phyloP scores from a whole-genome alignment of 2,329 filamentous ascomycete genomes.

The Camillea tinctor region DNA sequence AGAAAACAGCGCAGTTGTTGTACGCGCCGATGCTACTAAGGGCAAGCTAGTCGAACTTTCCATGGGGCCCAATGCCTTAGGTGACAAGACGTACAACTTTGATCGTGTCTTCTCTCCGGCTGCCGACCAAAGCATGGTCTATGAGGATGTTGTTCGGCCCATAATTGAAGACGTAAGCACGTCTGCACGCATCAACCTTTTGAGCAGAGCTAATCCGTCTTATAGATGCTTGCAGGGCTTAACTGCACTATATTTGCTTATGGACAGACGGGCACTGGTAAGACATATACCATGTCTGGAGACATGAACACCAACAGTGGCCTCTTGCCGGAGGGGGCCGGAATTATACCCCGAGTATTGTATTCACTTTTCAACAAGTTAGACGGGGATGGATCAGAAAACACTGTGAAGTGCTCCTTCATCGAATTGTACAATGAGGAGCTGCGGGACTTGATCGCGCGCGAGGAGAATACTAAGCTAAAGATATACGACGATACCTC shows the following conservation, averaged over 20 bases:
- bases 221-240: conserved; percentile 84
- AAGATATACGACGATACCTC: conserved; percentile 94
- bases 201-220: conserved; percentile 8
- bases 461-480: conserved; percentile 79
- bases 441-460: conserved; percentile 80
- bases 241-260: conserved; percentile 99
- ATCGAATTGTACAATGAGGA: conserved; percentile 99
- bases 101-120: conserved; percentile 96
- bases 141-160: conserved; percentile 91
- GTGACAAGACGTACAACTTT: conserved; percentile 95
- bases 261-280: conserved; percentile 95
- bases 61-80: conserved; percentile 89
- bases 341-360: conserved; percentile 90
- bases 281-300: conserved; percentile 99
- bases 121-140: conserved; percentile 90
- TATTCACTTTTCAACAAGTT: conserved; percentile 85
- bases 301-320: conserved; percentile 89
- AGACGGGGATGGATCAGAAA: conserved; percentile 74
- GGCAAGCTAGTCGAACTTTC: conserved; percentile 81
- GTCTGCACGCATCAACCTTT: background rate
- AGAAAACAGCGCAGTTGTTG: conserved; percentile 92
- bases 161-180: conserved; percentile 81
- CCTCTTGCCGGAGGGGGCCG: conserved; percentile 84
- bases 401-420: conserved; percentile 94
- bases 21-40: conserved; percentile 83